A percentile compares a stretch with the other conserved stretches of the same genome.
These are phyloP conservation scores for Plectosphaerella cucumerina DNA, from an alignment of 2,329 filamentous ascomycete species.

Conservation along the genomic window DNA sequence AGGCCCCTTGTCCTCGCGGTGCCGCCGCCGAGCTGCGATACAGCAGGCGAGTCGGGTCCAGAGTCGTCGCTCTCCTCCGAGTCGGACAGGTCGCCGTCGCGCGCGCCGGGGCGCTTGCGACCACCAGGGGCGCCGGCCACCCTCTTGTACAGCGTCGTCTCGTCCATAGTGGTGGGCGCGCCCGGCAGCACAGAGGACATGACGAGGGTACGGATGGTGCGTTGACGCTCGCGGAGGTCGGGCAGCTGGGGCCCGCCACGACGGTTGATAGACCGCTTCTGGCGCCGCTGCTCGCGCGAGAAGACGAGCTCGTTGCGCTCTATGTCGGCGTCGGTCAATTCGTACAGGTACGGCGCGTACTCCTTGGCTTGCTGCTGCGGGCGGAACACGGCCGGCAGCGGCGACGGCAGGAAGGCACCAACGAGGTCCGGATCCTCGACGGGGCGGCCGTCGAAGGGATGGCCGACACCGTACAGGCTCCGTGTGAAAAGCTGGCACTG, in stretches of 20 bases:
- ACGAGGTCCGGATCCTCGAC: slow-evolving; percentile 89
- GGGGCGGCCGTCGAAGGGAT: slow-evolving; percentile 91
- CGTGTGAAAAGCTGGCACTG: slow-evolving; percentile 92
- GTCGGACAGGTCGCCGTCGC: slow-evolving; percentile 74
- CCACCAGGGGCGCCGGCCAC: slow-evolving; percentile 53
- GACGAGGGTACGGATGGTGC: slow-evolving; percentile 87
- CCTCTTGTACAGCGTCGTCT: slow-evolving; percentile 83
- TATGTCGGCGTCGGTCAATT: slow-evolving; percentile 84
- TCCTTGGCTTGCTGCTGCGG: slow-evolving; percentile 92
- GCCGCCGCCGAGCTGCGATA: slow-evolving; percentile 69
- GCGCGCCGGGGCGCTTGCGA: slow-evolving; percentile 51
- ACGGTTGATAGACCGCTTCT: slow-evolving; percentile 93
- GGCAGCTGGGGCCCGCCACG: slow-evolving; percentile 88
- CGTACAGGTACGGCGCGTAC: slow-evolving; percentile 88
- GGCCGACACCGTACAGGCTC: slow-evolving; percentile 86
- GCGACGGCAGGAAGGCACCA: slow-evolving; percentile 79
- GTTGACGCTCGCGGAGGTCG: slow-evolving; percentile 92
- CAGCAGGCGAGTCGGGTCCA: slow-evolving; percentile 76
- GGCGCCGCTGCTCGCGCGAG: slow-evolving; percentile 85
- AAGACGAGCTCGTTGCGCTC: slow-evolving; percentile 91
- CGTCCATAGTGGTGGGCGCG: slow-evolving; percentile 73
- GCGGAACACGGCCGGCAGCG: slow-evolving; percentile 77
- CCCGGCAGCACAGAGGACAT: slow-evolving; percentile 92
- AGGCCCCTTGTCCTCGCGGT: slow-evolving; percentile 85
- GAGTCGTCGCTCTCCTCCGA: slow-evolving; percentile 92